Conservation (phyloP, 345 rosid species). For the Aquilaria sinensis region DNA sequence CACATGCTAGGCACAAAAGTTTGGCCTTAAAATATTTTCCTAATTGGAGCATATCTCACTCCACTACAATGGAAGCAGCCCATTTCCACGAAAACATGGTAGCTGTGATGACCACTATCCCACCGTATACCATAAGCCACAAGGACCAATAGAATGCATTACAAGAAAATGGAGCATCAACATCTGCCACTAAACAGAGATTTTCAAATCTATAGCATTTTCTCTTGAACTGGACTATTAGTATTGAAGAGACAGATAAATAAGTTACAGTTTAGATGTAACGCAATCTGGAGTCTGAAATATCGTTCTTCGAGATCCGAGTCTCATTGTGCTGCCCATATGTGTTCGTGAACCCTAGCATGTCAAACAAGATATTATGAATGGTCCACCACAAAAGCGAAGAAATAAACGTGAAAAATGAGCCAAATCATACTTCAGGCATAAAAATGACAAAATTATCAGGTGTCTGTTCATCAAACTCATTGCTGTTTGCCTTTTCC, state of each 20-base stretch:
- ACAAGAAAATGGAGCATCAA: slow-evolving; percentile 2
- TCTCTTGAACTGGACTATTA: neutral
- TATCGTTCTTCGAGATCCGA: slow-evolving; percentile 84
- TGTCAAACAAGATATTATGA: slow-evolving; percentile 6
- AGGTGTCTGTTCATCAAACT: slow-evolving; percentile 73
- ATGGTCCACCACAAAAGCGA: slow-evolving; percentile 5
- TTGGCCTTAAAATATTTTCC: no score
- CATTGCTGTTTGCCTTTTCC: slow-evolving; percentile 77
- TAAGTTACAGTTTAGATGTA: slow-evolving; percentile 74
- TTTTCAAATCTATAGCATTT: neutral
- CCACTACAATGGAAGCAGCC: no score
- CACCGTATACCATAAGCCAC: neutral
- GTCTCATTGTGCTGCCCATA: slow-evolving; percentile 98
- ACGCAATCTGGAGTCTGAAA: slow-evolving; percentile 63
- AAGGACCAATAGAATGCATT: slow-evolving; percentile 9
- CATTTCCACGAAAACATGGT: no score
- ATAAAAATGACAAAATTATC: slow-evolving; percentile 85
- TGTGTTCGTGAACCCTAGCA: slow-evolving; percentile 91
- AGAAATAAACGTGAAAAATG: neutral
- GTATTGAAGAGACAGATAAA: slow-evolving; percentile 10
- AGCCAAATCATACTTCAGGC: slow-evolving; percentile 70
- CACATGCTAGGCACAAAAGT: no score
- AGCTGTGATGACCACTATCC: no score
- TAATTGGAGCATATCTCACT: no score
- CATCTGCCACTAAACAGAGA: neutral